Base-by-base conservation (phyloP, 2,329 filamentous ascomycete species). In the Phaeosphaeriaceae sp. region DNA sequence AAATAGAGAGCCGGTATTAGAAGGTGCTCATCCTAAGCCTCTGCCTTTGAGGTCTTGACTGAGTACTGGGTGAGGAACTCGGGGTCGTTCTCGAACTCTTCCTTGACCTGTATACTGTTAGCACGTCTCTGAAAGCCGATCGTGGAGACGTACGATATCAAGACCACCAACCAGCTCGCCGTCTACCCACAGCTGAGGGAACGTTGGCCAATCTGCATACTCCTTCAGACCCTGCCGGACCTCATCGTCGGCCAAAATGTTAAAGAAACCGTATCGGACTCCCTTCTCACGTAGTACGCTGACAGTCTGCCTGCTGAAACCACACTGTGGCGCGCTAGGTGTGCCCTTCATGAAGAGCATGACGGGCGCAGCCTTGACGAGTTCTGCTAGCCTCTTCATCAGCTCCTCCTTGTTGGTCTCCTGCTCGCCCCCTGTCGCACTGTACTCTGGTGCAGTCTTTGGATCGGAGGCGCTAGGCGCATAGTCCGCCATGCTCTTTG, bases 271-370 rank as follows among this genome's bases (percentile, higher is more conserved):
- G 77, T 98, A 99, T 76, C 96, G 92, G 60, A 99, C 91, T 50
- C 90, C 90, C 74, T 92, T 89, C 80, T 98, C 94, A 52, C 95
- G 87, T 70, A 99, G 81, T 48, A 99, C 86, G 24, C 83, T 88
- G 45, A 99, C 95, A 46, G 97, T 82, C 81, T 97, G 93, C 67
- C 94, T 84, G 66, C 92, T 96, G 80, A 99, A 99, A 2, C 95
- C 93, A 73, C 93, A 97, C 78, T 96, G 91, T 1, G 93, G 93
- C 31, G 88, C 86, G 65, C 89, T 91, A 0, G 93, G 93, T 2
- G 92, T 96, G n/a, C 93, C 93, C 82, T 97, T 97, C 92, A 97
- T 97, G 80, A 99, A 99, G 25, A 99, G 84, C 95, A 99, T 99
- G 31, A 99, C 93, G 0, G 93, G 92, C 31, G 95, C 94, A 5